Base-by-base conservation (phyloP, 2,329 filamentous ascomycete species). In the Fusarium graminum region DNA sequence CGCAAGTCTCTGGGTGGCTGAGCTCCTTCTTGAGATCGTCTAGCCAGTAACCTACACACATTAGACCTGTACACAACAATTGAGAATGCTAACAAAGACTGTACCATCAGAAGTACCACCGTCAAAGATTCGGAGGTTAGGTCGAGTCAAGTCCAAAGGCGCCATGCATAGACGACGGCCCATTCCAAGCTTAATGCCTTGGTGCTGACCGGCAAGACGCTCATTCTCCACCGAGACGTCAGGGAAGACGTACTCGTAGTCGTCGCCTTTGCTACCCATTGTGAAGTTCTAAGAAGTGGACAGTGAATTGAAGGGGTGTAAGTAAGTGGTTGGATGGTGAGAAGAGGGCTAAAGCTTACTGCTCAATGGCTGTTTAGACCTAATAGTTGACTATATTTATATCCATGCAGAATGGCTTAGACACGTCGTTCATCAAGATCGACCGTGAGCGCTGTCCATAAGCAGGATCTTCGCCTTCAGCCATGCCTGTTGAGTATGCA, bases 211-310 rank as follows among this genome's bases (percentile, higher is more conserved):
- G 17, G 41, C 41, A n/a, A 43, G 41, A 13, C 41, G 41, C 19
- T 43, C 41, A 43, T 43, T 43, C 41, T 43, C 41, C 9, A 43
- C 41, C 8, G 41, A 43, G 41, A 43, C n/a, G 25, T 43, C 41
- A n/a, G 41, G 41, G n/a, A 43, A 43, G 41, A 43, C 41, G 25
- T 43, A 43, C 25, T 43, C 41, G 16, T 43, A 43, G 9, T 43
- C 41, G n/a, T 43, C 41, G 10, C 41, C 41, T 43, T 16, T 17
- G 16, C 25, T 25, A 14, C 25, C 16, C 41, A 43, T 43, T 10
- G 10, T 29, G 13, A 29, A n/a, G 22, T 22, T 29, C 17, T 14
- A 11, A 29, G 41, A 28, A 43, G 25, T 29, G 26, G 16, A 17
- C 8, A 7, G 11, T 28, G 10, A 17, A 10, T 14, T 29, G 41